A percentile compares a stretch with the other conserved stretches of the same genome.
phyloP scores from a whole-genome alignment of 75 land plant genomes.

The Selaginella moellendorffii region DNA sequence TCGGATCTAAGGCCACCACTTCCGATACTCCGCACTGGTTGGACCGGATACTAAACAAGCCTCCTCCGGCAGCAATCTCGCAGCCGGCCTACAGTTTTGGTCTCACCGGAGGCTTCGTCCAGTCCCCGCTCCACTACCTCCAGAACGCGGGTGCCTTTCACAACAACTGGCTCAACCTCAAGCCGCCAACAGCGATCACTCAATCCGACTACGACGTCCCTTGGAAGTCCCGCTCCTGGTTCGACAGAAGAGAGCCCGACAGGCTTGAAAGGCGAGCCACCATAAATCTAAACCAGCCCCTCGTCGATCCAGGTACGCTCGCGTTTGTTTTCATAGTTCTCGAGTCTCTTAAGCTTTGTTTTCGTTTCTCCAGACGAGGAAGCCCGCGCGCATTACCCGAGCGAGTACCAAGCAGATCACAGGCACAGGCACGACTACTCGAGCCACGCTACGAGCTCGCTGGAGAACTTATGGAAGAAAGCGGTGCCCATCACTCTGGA shows the following conservation, averaged over 20 bases:
- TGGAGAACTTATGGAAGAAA: not conserved
- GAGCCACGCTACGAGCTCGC: not conserved
- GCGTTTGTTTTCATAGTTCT: too few relatives aligned
- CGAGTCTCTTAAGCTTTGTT: too few relatives aligned
- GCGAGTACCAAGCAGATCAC: too few relatives aligned
- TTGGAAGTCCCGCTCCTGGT: not conserved
- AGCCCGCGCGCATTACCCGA: too few relatives aligned
- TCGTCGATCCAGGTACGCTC: not conserved
- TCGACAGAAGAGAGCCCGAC: not conserved
- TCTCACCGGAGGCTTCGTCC: not conserved
- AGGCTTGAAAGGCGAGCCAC: not conserved
- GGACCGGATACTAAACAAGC: not conserved
- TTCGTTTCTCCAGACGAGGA: too few relatives aligned
- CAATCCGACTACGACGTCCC: not conserved
- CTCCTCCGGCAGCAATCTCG: not conserved
- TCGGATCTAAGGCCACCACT: too few relatives aligned
- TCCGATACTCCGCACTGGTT: not conserved
- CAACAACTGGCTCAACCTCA: not conserved
- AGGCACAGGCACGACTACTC: not conserved
- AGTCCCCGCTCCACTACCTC: not conserved
- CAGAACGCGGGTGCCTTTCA: not conserved
- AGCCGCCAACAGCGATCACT: not conserved
- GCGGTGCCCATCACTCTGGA: not conserved
- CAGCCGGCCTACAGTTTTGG: not conserved
- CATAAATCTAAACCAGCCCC: not conserved